These are phyloP conservation scores for Neofusicoccum parvum DNA, from an alignment of 2,329 filamentous ascomycete species.

Conservation along the genomic window DNA sequence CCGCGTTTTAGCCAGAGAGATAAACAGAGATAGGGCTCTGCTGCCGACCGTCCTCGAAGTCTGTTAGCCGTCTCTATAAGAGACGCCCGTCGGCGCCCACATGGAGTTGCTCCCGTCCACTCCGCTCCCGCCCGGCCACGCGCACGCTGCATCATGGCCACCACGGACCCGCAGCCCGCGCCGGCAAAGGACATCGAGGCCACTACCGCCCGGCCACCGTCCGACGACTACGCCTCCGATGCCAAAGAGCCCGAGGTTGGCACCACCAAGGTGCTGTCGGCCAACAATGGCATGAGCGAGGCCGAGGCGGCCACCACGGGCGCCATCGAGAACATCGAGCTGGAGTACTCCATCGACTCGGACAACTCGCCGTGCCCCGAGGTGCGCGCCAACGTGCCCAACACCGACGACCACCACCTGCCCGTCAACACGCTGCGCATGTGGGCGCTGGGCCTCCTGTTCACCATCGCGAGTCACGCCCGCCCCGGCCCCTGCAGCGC, in stretches of 20 bases:
- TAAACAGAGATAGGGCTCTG: conserved; percentile 10
- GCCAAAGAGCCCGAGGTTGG: conserved; percentile 15
- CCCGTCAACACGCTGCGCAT: conserved; percentile 48
- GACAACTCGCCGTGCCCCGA: conserved; percentile 20
- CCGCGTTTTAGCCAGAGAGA: neutral
- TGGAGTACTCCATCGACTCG: conserved; percentile 20
- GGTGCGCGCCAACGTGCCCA: conserved; percentile 20
- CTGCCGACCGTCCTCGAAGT: neutral
- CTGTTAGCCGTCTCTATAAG: neutral
- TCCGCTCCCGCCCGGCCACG: neutral
- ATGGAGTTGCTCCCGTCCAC: neutral
- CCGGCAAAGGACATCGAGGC: conserved; percentile 7
- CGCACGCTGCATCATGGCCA: neutral
- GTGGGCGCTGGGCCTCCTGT: conserved; percentile 50
- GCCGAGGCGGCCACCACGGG: conserved; percentile 14
- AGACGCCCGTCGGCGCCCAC: neutral
- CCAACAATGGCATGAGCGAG: conserved; percentile 6
- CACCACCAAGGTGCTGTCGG: conserved; percentile 7
- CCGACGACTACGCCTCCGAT: neutral
- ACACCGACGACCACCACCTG: conserved; percentile 20
- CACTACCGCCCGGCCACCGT: neutral
- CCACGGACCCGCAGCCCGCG: neutral
- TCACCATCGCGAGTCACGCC: conserved; percentile 41
- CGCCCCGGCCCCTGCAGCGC: neutral
- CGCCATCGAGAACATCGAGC: conserved; percentile 20